Evolutionary conservation across 2,329 filamentous ascomycete species (phyloP).

Genomic region (Lachnellula cervina): DNA sequence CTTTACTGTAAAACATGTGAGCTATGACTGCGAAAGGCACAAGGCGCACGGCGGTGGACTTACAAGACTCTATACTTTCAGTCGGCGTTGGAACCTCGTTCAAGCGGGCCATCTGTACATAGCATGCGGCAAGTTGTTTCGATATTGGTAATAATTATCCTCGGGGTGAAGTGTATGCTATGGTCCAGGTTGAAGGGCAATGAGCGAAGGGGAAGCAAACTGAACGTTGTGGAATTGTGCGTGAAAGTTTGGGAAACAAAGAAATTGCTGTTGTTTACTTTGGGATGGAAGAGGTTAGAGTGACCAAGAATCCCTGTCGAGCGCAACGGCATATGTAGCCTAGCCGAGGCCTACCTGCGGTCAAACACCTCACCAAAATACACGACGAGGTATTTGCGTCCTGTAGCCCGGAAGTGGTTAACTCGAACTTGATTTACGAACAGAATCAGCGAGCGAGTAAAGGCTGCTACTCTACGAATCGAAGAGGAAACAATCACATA

Average conservation of each 20-base stretch:
- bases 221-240: not conserved
- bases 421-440: no score
- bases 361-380: no score
- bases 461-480: no score
- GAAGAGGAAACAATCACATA: no score
- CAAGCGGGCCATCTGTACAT: conserved; percentile 64
- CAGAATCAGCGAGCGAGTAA: no score
- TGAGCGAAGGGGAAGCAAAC: not conserved
- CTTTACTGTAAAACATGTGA: conserved; percentile 53
- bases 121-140: conserved; percentile 23
- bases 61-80: conserved; percentile 69
- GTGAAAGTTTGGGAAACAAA: not conserved
- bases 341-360: not conserved
- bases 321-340: not conserved
- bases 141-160: not conserved
- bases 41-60: conserved; percentile 31
- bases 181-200: not conserved
- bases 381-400: no score
- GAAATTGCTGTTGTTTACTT: not conserved
- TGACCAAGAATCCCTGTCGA: not conserved
- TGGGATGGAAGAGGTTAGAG: not conserved
- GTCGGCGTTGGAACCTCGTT: conserved; percentile 67
- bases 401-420: no score
- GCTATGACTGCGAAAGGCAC: not conserved
- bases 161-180: not conserved